Evolutionary conservation across 1,139 yeast genomes (phyloP).

Genomic region (Lodderomyces parapsilosis): DNA sequence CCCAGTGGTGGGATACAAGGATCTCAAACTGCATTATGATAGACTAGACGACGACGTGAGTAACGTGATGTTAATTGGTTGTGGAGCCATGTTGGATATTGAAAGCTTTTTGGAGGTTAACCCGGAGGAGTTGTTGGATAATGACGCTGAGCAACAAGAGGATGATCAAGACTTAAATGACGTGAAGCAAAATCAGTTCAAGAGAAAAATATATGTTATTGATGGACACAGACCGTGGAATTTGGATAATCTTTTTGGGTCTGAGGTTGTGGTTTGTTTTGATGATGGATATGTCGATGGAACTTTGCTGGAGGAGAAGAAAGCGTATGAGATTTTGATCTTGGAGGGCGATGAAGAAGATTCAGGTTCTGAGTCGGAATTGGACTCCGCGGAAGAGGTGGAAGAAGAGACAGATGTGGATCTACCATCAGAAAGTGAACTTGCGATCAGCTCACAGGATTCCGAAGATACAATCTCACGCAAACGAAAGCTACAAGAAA

Average conservation of each 20-base stretch:
- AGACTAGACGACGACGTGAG: constrained; percentile 73
- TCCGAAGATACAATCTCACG: constrained; percentile 32
- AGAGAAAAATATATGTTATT: constrained; percentile 61
- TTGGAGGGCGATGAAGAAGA: constrained; percentile 29
- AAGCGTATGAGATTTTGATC: constrained; percentile 53
- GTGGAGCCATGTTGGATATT: constrained; percentile 93
- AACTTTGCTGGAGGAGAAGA: constrained; percentile 49
- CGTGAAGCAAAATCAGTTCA: constrained; percentile 5
- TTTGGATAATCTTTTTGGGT: constrained; percentile 85
- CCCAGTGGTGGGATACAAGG: constrained; percentile 93
- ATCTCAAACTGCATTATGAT: constrained; percentile 61
- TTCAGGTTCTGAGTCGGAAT: constrained; percentile 12
- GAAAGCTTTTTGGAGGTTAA: constrained; percentile 75
- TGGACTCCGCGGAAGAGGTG: constrained; percentile 19
- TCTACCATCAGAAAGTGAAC: constrained; percentile 23
- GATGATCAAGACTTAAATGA: constrained; percentile 7
- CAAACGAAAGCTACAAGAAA: constrained; percentile 33
- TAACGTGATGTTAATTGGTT: constrained; percentile 80
- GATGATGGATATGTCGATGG: constrained; percentile 81
- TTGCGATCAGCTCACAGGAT: constrained; percentile 28
- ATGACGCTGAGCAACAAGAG: background rate
- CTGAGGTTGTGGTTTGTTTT: constrained; percentile 74
- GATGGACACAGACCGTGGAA: constrained; percentile 98
- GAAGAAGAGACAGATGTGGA: constrained; percentile 24
- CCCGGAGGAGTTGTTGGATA: constrained; percentile 39